These are phyloP conservation scores for Platanthera guangdongensis DNA, from an alignment of 106 monocot genomes.

Conservation along the genomic window DNA sequence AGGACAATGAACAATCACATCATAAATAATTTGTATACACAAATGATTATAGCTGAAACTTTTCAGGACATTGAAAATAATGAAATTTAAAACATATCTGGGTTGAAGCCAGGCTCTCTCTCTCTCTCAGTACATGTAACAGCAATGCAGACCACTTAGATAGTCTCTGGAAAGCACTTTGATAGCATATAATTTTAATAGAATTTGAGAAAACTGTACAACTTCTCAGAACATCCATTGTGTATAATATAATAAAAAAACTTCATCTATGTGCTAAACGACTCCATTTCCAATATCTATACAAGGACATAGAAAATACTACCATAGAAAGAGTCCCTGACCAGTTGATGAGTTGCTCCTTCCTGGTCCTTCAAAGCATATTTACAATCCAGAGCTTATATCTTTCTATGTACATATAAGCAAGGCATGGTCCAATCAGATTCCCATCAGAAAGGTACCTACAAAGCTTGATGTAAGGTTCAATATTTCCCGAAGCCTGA, in stretches of 20 bases:
- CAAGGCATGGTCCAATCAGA: conserved; percentile 68
- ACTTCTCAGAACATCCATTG: background rate
- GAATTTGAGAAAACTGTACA: background rate
- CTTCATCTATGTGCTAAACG: background rate
- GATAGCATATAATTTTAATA: background rate
- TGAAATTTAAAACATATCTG: background rate
- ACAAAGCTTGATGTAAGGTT: conserved; percentile 69
- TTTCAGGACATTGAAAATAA: too few relatives aligned
- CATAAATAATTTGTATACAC: background rate
- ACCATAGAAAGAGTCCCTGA: background rate
- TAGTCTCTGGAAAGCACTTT: background rate
- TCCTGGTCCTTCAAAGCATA: conserved; percentile 29
- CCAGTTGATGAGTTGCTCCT: background rate
- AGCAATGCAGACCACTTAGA: background rate
- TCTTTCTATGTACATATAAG: conserved; percentile 60
- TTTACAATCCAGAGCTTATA: conserved; percentile 77
- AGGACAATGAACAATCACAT: background rate
- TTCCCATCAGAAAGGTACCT: conserved; percentile 64
- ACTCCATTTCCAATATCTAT: background rate
- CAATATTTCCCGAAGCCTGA: conserved; percentile 54
- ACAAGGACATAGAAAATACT: background rate
- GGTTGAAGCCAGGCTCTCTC: background rate
- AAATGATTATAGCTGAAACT: background rate
- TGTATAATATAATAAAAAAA: background rate
- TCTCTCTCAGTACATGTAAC: background rate